A percentile compares a stretch with the other conserved stretches of the same genome.
Evolutionary conservation across 257 asterid genomes (phyloP).

Genomic region (Solanum appendiculatum): DNA sequence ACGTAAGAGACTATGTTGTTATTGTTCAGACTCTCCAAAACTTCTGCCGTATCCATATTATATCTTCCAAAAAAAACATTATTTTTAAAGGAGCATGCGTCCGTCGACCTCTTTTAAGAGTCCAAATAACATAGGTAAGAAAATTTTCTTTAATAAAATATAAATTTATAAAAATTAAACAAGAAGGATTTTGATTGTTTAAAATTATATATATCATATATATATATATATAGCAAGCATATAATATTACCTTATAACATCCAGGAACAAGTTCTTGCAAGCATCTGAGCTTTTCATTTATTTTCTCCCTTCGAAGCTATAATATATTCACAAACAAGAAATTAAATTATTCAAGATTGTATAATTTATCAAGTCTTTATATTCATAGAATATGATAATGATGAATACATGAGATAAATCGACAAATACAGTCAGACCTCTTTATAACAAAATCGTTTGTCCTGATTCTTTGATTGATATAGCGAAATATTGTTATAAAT

Average conservation of each 20-base stretch:
- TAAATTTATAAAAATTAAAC: not conserved
- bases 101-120: not conserved
- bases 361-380: not conserved
- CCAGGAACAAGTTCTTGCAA: slow-evolving; percentile 97
- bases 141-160: not conserved
- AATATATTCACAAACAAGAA: not conserved
- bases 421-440: not conserved
- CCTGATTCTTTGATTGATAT: not conserved
- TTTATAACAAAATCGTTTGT: not conserved
- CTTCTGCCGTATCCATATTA: rapidly evolving
- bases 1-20: not conserved
- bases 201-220: not conserved
- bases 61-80: not conserved
- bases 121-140: not conserved
- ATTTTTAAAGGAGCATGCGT: not conserved
- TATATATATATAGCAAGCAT: not conserved
- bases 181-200: not conserved
- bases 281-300: slow-evolving; percentile 78
- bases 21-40: not conserved
- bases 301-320: slow-evolving; percentile 82
- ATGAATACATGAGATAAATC: not conserved
- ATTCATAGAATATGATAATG: not conserved
- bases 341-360: not conserved
- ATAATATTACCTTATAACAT: slow-evolving; percentile 61
- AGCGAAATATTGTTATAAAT: not conserved